These are phyloP conservation scores for Basidiobolus heterosporus DNA, from an alignment of 371 early-diverging fungal species.

Conservation along the genomic window DNA sequence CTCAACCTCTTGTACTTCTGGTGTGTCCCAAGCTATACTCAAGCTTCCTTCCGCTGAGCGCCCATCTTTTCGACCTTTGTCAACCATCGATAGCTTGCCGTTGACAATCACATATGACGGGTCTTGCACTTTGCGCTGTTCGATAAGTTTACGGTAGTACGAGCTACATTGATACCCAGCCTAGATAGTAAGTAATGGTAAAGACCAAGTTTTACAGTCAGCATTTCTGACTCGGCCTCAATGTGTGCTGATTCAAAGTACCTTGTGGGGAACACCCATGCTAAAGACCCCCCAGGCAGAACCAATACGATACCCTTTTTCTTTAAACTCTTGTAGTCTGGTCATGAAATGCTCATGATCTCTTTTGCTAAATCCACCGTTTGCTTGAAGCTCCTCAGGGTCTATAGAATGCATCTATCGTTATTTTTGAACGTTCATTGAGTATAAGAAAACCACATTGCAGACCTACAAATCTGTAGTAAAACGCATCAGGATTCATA, in stretches of 20 bases:
- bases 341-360: conserved; percentile 32
- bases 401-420: conserved; percentile 8
- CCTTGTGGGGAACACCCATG: conserved; percentile 30
- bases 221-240: too few relatives aligned
- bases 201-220: too few relatives aligned
- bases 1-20: conserved; percentile 28
- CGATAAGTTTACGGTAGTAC: conserved; percentile 32
- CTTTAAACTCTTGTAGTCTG: conserved; percentile 31
- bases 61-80: conserved; percentile 19
- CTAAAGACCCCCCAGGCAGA: conserved; percentile 42
- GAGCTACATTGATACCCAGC: conserved; percentile 49
- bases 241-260: too few relatives aligned
- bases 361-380: conserved; percentile 26
- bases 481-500: conserved; percentile 36
- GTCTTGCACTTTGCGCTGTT: conserved; percentile 23
- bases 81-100: conserved; percentile 30
- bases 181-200: conserved; percentile 1
- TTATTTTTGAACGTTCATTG: background rate
- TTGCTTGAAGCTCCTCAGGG: conserved; percentile 34
- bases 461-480: conserved; percentile 51
- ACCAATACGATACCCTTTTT: conserved; percentile 24
- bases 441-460: background rate
- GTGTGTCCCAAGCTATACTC: conserved; percentile 30
- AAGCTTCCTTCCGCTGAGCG: conserved; percentile 11
- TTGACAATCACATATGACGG: conserved; percentile 26